A percentile compares a stretch with the other conserved stretches of the same genome.
These are phyloP conservation scores for Calonectria pseudoreteaudii DNA, from an alignment of 2,329 filamentous ascomycete genomes.

Conservation along the genomic window DNA sequence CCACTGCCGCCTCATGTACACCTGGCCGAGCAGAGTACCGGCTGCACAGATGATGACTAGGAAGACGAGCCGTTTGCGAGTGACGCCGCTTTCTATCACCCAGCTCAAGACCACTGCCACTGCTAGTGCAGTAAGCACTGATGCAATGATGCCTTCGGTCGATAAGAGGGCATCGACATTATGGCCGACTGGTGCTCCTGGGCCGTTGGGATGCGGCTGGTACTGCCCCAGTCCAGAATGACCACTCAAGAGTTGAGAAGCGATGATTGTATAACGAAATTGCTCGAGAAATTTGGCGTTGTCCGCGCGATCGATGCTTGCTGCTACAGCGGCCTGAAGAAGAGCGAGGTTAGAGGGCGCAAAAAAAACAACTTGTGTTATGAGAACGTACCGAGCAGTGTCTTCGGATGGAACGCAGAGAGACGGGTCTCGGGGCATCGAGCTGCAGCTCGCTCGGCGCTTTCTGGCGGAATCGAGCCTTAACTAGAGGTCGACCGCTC, in stretches of 20 bases:
- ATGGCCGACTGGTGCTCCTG: constrained; percentile 21
- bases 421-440: constrained; percentile 50
- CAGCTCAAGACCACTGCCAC: constrained; percentile 81
- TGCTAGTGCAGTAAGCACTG: constrained; percentile 64
- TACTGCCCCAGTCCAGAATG: constrained; percentile 63
- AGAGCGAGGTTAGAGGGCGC: constrained; percentile 17
- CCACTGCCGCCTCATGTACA: constrained; percentile 83
- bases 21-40: constrained; percentile 69
- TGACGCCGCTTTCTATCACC: constrained; percentile 68
- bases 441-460: constrained; percentile 58
- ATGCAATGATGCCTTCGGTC: constrained; percentile 62
- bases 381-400: constrained; percentile 62
- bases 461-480: constrained; percentile 64
- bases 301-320: constrained; percentile 79
- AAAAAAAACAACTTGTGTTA: background rate
- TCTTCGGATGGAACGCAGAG: constrained; percentile 59
- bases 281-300: constrained; percentile 90
- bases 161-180: constrained; percentile 50
- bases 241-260: constrained; percentile 86
- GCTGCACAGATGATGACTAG: constrained; percentile 65
- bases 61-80: constrained; percentile 65
- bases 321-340: constrained; percentile 74
- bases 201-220: constrained; percentile 36
- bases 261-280: constrained; percentile 93
- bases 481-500: constrained; percentile 65